Base-by-base conservation (phyloP, 441 rosid species). In the Populus hybrid region DNA sequence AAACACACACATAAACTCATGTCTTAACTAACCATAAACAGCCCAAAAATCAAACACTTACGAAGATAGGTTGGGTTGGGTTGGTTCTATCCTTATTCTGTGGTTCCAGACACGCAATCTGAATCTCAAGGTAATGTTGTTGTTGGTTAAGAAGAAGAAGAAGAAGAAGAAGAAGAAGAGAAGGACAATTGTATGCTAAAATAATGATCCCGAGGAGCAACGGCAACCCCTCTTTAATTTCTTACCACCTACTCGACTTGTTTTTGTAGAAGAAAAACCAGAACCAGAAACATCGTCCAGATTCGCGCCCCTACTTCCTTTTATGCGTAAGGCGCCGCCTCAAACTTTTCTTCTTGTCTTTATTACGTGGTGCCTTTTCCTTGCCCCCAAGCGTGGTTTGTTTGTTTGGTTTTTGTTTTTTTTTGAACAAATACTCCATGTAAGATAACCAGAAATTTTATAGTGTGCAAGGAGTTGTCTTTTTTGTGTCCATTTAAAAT, bases 251-350 rank as follows among this genome's bases (percentile, higher is more conserved):
- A 46, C 57, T 14, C 1, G 16, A 46, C 57, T 46, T 46, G 57
- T 46, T 46, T 35, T 67, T 28, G 38, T 10, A 19, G 68, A 59
- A 10, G 38, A 67, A 30, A 32, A 30, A 14, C 1, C 7, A 18
- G 7, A 38, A 9, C 18, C 64, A n/a, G 69, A 78, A 61, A 73
- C 74, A 72, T 23, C 82, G 79, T 82, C 11, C 72, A 75, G 80
- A 71, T 84, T 86, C 87, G 88, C 87, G 89, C 95, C 86, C 81
- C 67, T 63, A 0, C n/a, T 35, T 12, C 7, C 14, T 50, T 12
- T 2, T 23, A 8, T 35, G 53, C 35, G 1, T 35, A 2, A 10
- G 19, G 16, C 59, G 69, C 57, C 69, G 76, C 69, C 76, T 1
- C 23, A n/a, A 2, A 12, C 23, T 1, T 59, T n/a, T 0, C 10